Evolutionary conservation across 768 basidiomycete genomes (phyloP).

Genomic region (Mycena olivaceomarginata): DNA sequence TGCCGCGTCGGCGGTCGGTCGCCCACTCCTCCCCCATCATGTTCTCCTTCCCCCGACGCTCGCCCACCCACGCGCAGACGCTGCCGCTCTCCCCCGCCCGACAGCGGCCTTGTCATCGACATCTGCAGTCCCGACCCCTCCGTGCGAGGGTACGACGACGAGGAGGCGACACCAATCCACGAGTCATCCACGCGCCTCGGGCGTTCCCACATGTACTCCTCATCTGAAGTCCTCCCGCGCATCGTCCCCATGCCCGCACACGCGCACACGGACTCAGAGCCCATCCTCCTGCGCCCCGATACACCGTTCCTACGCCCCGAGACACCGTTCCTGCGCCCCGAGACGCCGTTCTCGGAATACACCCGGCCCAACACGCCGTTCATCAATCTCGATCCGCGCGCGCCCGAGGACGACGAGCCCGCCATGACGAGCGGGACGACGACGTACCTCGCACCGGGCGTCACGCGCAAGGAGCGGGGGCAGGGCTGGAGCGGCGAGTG

Average conservation of each 20-base stretch:
- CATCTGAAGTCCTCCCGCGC: slow-evolving; percentile 30
- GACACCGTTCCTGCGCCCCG: slow-evolving; percentile 1
- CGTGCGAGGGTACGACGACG: slow-evolving; percentile 6
- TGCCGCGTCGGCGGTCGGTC: slow-evolving; percentile 16
- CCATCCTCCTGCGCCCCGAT: neutral
- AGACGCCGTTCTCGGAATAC: slow-evolving; percentile 2
- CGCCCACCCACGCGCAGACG: slow-evolving; percentile 3
- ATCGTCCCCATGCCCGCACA: slow-evolving; percentile 16
- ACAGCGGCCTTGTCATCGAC: slow-evolving; percentile 24
- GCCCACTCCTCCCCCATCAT: slow-evolving; percentile 24
- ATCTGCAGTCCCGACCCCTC: slow-evolving; percentile 23
- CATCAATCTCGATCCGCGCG: neutral
- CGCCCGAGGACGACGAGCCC: neutral
- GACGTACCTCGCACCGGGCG: slow-evolving; percentile 34
- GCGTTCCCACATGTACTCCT: slow-evolving; percentile 19
- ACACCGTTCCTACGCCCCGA: slow-evolving; percentile 16
- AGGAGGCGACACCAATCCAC: slow-evolving; percentile 31
- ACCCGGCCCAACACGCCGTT: slow-evolving; percentile 18
- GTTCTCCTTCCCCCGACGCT: slow-evolving; percentile 28
- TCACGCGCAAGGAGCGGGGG: slow-evolving; percentile 50
- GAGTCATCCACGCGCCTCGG: slow-evolving; percentile 15
- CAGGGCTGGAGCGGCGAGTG: slow-evolving; percentile 54
- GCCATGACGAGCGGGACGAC: too few species aligned
- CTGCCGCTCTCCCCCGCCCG: neutral
- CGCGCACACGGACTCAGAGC: slow-evolving; percentile 11